Evolutionary conservation across 371 early-diverging fungal genomes (phyloP).

Genomic region (Zychaea mexicana): DNA sequence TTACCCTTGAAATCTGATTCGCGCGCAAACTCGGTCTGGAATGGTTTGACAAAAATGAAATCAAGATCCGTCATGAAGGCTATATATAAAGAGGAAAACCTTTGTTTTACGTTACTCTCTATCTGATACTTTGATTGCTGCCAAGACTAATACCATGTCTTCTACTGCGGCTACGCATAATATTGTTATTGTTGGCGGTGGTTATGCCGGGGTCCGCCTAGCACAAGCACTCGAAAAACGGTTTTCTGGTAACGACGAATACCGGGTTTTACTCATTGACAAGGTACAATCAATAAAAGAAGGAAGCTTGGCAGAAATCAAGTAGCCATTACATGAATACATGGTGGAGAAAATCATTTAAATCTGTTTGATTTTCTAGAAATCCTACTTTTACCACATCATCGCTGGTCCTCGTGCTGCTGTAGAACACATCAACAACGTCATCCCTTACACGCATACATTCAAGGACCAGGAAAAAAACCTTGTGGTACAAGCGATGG

Average conservation of each 20-base stretch:
- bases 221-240: conserved; percentile 29
- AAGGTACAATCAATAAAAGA: conserved; percentile 16
- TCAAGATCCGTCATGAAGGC: no score
- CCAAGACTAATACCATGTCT: conserved; percentile 1
- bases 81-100: no score
- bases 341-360: not conserved
- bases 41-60: no score
- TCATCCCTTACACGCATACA: conserved; percentile 34
- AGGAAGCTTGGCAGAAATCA: not conserved
- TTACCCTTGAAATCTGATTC: no score
- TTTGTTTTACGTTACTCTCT: not conserved
- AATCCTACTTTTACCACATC: conserved; percentile 35
- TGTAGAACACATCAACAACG: conserved; percentile 21
- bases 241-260: conserved; percentile 4
- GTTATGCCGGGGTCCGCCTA: conserved; percentile 31
- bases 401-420: conserved; percentile 30
- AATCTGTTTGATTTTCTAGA: conserved; percentile 8
- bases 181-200: conserved; percentile 44
- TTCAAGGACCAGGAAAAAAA: conserved; percentile 11
- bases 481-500: conserved; percentile 32
- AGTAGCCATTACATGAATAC: not conserved
- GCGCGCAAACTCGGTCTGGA: no score
- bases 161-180: conserved; percentile 8
- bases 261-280: conserved; percentile 35
- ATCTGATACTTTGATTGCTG: not conserved